Base-by-base conservation (phyloP, 495 filamentous ascomycete genomes). In the Aspergillus nidulans region DNA sequence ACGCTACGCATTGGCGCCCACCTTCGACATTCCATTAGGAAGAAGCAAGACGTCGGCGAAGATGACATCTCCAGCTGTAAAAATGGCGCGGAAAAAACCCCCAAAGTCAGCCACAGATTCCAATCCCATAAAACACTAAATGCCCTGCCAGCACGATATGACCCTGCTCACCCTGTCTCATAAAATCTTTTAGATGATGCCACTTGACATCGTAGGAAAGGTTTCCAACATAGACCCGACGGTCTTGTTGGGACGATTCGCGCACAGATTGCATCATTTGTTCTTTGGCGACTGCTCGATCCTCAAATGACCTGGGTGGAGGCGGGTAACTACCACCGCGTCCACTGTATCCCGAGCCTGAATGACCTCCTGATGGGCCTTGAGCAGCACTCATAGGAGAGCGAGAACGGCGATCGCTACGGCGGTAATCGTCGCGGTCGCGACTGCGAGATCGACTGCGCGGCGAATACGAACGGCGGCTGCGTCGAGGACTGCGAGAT, bases 21-120 rank as follows among this genome's bases (percentile, higher is more conserved):
- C 94, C 95, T 98, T 98, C 89, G 92, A 97, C 94, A 98, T 98
- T 91, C 94, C 94, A 85, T 98, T 98, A 70, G 95, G 95, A 91
- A 98, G 91, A 75, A 96, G 83, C 75, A 98, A 87, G 68, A 98
- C 92, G 83, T 98, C 94, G 84, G 94, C 94, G 77, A 95, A 98
- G 79, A 97, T 85, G 77, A 97, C 95, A 72, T 97, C 94, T 83
- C 94, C 94, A 80, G 94, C 94, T 98, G 73, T 66, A 67, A 56
- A 46, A 40, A 50, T 50, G 52, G 44, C 40, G 50, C 47, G 52
- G 55, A 61, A 67, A 55, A 34, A 56, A 36, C 58, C 64, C 65
- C 51, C 57, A 57, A 57, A 50, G 62, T 72, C 61, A 78, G 73
- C 65, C 62, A 61, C 60, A 34, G 49, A 55, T 52, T 46, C 58